Base-by-base conservation (phyloP, 768 basidiomycete species). In the Daedaleopsis sinensis region DNA sequence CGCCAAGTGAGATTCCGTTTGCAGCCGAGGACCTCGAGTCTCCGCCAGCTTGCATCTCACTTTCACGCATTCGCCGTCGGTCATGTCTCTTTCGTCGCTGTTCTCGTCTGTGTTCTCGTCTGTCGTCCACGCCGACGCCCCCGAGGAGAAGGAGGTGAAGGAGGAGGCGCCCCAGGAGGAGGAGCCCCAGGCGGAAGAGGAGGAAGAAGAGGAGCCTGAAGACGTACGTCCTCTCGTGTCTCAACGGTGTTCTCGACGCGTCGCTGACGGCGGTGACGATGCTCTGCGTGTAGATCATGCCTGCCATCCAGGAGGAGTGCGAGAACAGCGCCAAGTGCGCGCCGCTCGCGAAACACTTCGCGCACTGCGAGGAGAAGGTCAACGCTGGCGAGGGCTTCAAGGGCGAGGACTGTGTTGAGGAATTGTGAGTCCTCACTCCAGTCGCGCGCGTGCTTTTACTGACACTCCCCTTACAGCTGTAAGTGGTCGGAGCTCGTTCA, bases 391-490 rank as follows among this genome's bases (percentile, higher is more conserved):
- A 94, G 69, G 94, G 93, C 42, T 93, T 83, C 84, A 88, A 92
- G 73, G 87, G 87, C 64, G 95, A 96, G 80, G 94, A 96, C 72
- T 96, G 94, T 71, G 90, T 95, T 39, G 92, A 94, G 77, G 93
- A 94, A 82, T 73, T 94, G 90, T 76, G 64, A 58, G 74, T 74
- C 5, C 53, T n/a, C 24, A 4, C 35, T n/a, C n/a, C n/a, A n/a
- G n/a, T n/a, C n/a, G n/a, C n/a, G n/a, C n/a, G n/a, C n/a, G n/a
- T n/a, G n/a, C n/a, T n/a, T n/a, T n/a, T n/a, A n/a, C n/a, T n/a
- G n/a, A n/a, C n/a, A n/a, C n/a, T n/a, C n/a, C n/a, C n/a, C n/a
- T n/a, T 65, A 19, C 64, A 75, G 66, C 61, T 71, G 63, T 71
- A 68, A 50, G 70, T 66, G 42, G 27, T 32, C 3, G 3, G 27